These are phyloP conservation scores for Salix exigua DNA, from an alignment of 345 rosid species.

Conservation along the genomic window DNA sequence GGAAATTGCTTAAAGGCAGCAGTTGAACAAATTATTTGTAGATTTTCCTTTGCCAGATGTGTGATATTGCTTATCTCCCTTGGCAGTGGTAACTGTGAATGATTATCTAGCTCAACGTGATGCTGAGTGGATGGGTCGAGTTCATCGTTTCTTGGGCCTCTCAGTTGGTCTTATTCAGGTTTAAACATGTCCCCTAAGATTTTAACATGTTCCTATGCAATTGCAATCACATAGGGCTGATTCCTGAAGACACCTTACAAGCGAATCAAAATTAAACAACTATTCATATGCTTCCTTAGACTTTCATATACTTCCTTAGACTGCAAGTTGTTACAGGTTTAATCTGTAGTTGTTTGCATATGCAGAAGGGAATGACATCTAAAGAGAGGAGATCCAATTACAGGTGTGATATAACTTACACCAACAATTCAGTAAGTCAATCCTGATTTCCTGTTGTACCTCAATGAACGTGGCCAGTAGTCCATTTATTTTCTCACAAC, in stretches of 20 bases:
- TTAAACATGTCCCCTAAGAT: not conserved
- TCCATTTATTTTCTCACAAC: slow-evolving; percentile 3
- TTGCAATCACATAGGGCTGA: not conserved
- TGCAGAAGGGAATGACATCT: slow-evolving; percentile 77
- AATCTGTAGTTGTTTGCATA: slow-evolving; percentile 18
- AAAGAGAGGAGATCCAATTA: slow-evolving; percentile 78
- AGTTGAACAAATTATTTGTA: not conserved
- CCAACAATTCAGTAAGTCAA: slow-evolving; percentile 75
- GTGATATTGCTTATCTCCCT: slow-evolving; percentile 22
- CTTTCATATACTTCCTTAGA: not conserved
- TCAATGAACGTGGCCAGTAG: not conserved
- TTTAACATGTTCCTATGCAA: not conserved
- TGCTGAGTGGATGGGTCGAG: slow-evolving; percentile 99
- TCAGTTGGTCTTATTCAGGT: slow-evolving; percentile 98
- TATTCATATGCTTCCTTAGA: not conserved
- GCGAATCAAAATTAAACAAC: not conserved
- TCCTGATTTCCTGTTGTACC: slow-evolving; percentile 17
- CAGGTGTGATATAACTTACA: slow-evolving; percentile 85
- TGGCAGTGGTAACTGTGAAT: slow-evolving; percentile 91
- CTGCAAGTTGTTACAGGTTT: slow-evolving; percentile 5
- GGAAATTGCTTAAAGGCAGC: too few species aligned
- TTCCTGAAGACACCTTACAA: not conserved
- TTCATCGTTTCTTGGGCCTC: slow-evolving; percentile 86
- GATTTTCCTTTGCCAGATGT: not conserved
- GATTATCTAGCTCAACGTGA: slow-evolving; percentile 96